Percentiles rank a stretch among this genome's conserved stretches.
Conservation (phyloP, 495 filamentous ascomycete species). For the Tuber calosporum region DNA sequence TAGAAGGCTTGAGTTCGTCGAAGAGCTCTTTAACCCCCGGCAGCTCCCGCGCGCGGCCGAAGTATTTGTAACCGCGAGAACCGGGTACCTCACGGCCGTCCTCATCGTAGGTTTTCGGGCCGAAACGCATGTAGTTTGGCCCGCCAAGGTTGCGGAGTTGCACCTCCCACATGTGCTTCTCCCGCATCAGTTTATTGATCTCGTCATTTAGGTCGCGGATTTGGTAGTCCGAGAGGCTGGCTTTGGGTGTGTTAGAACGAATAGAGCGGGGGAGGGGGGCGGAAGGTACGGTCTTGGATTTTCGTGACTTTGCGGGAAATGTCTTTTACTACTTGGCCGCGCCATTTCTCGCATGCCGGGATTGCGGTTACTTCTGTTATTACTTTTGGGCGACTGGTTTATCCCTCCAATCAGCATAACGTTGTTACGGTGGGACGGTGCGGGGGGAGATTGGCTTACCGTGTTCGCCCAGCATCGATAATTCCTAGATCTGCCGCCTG, state of each 20-base stretch:
- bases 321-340: constrained; percentile 93
- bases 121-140: constrained; percentile 94
- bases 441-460: constrained; percentile 37
- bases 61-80: constrained; percentile 57
- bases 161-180: constrained; percentile 98
- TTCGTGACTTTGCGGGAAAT: constrained; percentile 91
- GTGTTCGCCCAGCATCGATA: constrained; percentile 81
- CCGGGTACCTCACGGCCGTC: constrained; percentile 86
- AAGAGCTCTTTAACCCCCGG: constrained; percentile 97
- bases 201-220: constrained; percentile 98
- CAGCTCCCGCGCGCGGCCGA: constrained; percentile 80
- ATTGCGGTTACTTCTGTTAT: constrained; percentile 80
- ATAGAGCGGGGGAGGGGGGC: neutral
- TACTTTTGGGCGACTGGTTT: constrained; percentile 58
- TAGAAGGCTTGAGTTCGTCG: constrained; percentile 62
- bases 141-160: constrained; percentile 90
- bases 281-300: constrained; percentile 65
- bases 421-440: neutral
- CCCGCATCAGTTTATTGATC: constrained; percentile 97
- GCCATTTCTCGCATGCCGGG: constrained; percentile 92
- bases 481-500: constrained; percentile 95
- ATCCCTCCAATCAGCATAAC: neutral
- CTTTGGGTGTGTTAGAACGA: constrained; percentile 9
- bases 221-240: constrained; percentile 82
- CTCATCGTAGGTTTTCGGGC: constrained; percentile 79